Percentiles rank a stretch among this genome's conserved stretches.
Evolutionary conservation across 371 early-diverging fungal genomes (phyloP).

Genomic region (Cokeromyces recurvatus): DNA sequence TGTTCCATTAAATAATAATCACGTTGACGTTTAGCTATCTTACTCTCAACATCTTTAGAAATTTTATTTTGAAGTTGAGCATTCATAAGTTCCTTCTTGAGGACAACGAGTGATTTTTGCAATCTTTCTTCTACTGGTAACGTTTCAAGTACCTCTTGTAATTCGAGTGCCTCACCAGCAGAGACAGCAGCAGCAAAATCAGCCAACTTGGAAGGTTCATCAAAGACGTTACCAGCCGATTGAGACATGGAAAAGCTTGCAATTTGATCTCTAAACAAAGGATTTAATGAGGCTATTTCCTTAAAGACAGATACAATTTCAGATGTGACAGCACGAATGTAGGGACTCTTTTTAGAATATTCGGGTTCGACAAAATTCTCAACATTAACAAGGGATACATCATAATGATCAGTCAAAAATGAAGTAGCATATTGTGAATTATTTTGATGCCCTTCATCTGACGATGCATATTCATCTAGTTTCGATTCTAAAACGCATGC

Average conservation of each 20-base stretch:
- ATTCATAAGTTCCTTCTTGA: conserved; percentile 96
- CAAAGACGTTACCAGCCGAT: conserved; percentile 92
- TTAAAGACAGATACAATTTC: conserved; percentile 95
- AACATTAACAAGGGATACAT: conserved; percentile 80
- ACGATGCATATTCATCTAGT: not conserved
- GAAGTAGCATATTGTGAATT: conserved; percentile 42
- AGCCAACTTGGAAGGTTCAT: conserved; percentile 90
- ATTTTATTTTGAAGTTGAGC: conserved; percentile 96
- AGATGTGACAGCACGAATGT: conserved; percentile 90
- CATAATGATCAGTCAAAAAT: conserved; percentile 62
- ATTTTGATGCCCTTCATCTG: not conserved
- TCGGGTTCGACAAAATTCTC: conserved; percentile 83
- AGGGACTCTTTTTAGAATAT: conserved; percentile 76
- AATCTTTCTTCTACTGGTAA: conserved; percentile 87
- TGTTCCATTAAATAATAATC: conserved; percentile 98
- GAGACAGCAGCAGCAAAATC: conserved; percentile 97
- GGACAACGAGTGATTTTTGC: conserved; percentile 83
- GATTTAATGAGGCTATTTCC: conserved; percentile 91
- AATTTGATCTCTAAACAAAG: conserved; percentile 95
- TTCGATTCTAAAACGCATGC: no score
- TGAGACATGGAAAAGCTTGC: conserved; percentile 93
- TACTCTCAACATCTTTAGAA: conserved; percentile 92
- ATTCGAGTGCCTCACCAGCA: conserved; percentile 84
- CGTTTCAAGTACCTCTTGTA: conserved; percentile 89
- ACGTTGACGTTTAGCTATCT: conserved; percentile 92